Base-by-base conservation (phyloP, 345 rosid genomes). In the Euphorbia peplus region DNA sequence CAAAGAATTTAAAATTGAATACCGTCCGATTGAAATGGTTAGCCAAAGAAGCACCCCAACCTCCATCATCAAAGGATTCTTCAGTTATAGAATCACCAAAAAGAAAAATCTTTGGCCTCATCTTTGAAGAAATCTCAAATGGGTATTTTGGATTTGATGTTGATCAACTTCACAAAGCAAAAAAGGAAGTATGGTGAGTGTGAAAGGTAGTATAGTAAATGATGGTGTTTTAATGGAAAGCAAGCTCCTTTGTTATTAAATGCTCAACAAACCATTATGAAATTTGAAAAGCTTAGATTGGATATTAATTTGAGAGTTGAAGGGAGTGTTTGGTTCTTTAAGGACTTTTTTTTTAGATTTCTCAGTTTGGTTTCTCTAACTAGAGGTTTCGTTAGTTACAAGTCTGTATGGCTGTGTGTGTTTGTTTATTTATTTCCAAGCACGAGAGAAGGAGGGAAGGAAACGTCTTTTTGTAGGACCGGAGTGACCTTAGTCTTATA, bases 11-110 rank as follows among this genome's bases (percentile, higher is more conserved):
- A n/a, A 28, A 4, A 16, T 12, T 32, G 1, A 37, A 63, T 83
- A 86, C 98, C 86, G 84, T 83, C 75, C 98, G 97, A 75, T 79
- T 70, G 78, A 93, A 83, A 68, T 85, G 93, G 80, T 89, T 63
- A 53, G 89, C 84, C 24, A 93, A 95, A 54, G 90, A 80, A 56
- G 97, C 88, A 41, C 95, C 97, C 98, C 98, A 91, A 6, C 91
- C 95, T 28, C 87, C 87, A 32, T 80, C 81, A 29, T 42, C 68
- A 25, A 89, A 91, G 64, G 98, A 91, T 62, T 47, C 79, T 69
- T 93, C 96, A 44, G 98, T 93, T 64, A 93, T 93, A 1, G 98
- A 93, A 70, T 93, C 98, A 28, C 98, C 98, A 44, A 89, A 93
- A 41, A 93, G 86, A 73, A 78, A 80, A 42, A 93, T 87, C 81